Base-by-base conservation (phyloP, 2,329 filamentous ascomycete species). In the Dothideomycetidae sp. region DNA sequence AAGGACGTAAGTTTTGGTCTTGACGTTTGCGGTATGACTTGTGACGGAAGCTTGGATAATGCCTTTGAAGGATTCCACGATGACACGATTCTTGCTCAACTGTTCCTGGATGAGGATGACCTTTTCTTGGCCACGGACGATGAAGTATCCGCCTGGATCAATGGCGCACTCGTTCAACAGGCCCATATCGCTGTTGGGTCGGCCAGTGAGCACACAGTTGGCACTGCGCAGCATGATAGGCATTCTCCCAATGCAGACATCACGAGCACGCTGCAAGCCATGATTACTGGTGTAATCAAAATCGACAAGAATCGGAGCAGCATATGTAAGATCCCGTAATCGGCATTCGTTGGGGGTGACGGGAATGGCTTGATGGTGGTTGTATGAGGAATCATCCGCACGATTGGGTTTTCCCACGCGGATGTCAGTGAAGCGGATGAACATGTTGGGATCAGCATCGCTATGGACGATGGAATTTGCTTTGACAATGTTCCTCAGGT, bases 81-180 rank as follows among this genome's bases (percentile, higher is more conserved):
- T 94, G 52, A 98, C 82, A 64, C 90, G 77, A 60, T 98, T 98
- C 71, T 98, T 98, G 70, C 90, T 98, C 54, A 98, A 66, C 62
- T 98, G 90, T 55, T 98, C 92, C 59, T 98, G 90, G 10, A 98
- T 92, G 30, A 98, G 66, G 53, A 98, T 98, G 49, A 98, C 90
- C 65, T 98, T 98, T 58, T 98, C 90, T 13, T 92, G 94, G 32
- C 90, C 90, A 50, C 88, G 84, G 47, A 96, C 85, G 52, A 98
- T 90, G 53, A 98, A 98, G 58, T 98, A 98, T 36, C 90, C 90
- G 45, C 90, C 90, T 1, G 92, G 90, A 53, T 98, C 90, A 29
- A 98, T 67, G 10, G 90, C 84, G 52, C 90, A 98, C 62, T 98
- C 90, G 52, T 93, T 90, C 68, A 96, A 78, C 33, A 78, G 63